A percentile compares a stretch with the other conserved stretches of the same genome.
Conservation (phyloP, 345 rosid species). For the Orychophragmus violaceus region DNA sequence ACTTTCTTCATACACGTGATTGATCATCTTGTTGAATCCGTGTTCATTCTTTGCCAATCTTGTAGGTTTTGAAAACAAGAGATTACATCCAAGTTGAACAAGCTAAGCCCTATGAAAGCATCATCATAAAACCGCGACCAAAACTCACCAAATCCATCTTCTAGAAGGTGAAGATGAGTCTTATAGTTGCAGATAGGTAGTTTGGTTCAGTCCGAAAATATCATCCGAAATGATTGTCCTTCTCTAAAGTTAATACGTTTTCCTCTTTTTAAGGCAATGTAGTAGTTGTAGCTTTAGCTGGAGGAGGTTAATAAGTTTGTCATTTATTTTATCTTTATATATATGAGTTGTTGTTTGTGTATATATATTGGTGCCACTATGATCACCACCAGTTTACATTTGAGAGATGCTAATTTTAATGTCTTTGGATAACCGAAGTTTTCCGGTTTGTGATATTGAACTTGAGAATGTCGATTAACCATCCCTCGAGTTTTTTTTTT, state of each 20-base stretch:
- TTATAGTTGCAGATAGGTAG: constrained; percentile 35
- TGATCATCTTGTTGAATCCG: not conserved
- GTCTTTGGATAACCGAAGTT: not conserved
- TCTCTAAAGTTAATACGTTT: constrained; percentile 6
- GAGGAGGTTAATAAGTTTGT: constrained; percentile 12
- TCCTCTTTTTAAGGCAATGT: constrained; percentile 5
- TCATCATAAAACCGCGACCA: constrained; percentile 56
- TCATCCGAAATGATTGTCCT: constrained; percentile 6
- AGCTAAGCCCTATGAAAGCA: constrained; percentile 57
- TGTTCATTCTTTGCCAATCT: not conserved
- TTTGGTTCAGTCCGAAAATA: constrained; percentile 12
- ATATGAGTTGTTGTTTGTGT: constrained; percentile 27
- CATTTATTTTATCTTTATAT: constrained; percentile 7
- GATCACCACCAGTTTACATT: constrained; percentile 24
- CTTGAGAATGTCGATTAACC: not conserved
- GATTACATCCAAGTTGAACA: constrained; percentile 93
- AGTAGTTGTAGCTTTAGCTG: constrained; percentile 24
- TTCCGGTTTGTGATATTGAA: not conserved
- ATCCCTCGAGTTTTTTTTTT: too few species aligned
- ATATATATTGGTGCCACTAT: constrained; percentile 26
- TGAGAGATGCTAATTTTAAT: constrained; percentile 24
- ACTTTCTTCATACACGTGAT: not conserved
- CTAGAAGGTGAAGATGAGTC: constrained; percentile 26
- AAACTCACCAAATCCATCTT: constrained; percentile 86
- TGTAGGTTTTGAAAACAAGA: constrained; percentile 87